Conservation (phyloP, 805 yeast species). For the Yamadazyma philogaea region DNA sequence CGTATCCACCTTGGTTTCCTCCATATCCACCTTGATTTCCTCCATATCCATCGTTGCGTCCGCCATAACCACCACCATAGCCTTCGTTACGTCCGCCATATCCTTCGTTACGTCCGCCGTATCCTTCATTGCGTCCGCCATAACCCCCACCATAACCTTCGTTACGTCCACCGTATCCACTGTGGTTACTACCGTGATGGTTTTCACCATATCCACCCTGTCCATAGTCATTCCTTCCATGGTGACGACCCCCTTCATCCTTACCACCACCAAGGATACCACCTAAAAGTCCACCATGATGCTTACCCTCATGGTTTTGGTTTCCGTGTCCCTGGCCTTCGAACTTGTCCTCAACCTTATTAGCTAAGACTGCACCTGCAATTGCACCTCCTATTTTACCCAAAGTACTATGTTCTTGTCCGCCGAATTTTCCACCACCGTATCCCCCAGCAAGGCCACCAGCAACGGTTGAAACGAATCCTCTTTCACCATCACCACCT, state of each 20-base stretch:
- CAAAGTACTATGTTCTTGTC: conserved; percentile 26
- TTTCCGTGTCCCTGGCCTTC: conserved; percentile 10
- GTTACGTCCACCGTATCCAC: conserved; percentile 6
- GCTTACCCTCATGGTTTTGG: conserved; percentile 20
- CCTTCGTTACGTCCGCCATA: conserved; percentile 14
- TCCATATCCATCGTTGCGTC: conserved; percentile 4
- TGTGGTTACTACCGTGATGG: background rate
- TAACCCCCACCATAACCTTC: conserved; percentile 15
- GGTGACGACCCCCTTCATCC: conserved; percentile 8
- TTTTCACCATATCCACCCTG: conserved; percentile 4
- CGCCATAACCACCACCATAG: conserved; percentile 10
- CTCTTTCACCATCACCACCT: conserved; percentile 31
- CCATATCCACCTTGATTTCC: background rate
- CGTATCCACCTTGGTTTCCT: conserved; percentile 13
- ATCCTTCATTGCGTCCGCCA: conserved; percentile 4
- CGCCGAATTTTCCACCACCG: conserved; percentile 46
- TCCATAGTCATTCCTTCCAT: conserved; percentile 12
- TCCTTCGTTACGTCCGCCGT: background rate
- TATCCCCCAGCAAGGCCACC: conserved; percentile 56
- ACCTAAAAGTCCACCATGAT: conserved; percentile 19
- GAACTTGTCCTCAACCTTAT: conserved; percentile 28
- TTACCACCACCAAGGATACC: conserved; percentile 15
- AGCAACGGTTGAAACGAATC: conserved; percentile 41
- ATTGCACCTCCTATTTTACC: conserved; percentile 53
- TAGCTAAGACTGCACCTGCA: conserved; percentile 53